These are phyloP conservation scores for Syncephalastrum monosporum DNA, from an alignment of 371 early-diverging fungal genomes.

Conservation along the genomic window DNA sequence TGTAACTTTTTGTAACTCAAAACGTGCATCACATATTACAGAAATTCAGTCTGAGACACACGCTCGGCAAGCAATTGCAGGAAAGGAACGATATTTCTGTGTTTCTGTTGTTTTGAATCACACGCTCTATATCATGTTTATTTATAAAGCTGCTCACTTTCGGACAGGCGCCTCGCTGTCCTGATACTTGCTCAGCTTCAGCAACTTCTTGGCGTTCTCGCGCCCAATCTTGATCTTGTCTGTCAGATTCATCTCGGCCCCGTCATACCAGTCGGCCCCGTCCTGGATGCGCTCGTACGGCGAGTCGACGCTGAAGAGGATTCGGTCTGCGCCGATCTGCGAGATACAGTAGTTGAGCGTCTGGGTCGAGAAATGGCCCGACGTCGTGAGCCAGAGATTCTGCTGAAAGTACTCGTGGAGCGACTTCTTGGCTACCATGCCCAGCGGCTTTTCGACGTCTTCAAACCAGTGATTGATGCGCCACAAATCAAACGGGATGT, in stretches of 20 bases:
- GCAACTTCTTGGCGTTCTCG: constrained; percentile 7
- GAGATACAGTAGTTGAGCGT: constrained; percentile 9
- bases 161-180: constrained; percentile 10
- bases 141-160: background rate
- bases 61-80: no score
- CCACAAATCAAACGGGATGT: constrained; percentile 12
- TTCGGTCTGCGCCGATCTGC: constrained; percentile 12
- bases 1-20: no score
- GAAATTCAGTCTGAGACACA: no score
- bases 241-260: background rate
- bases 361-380: constrained; percentile 13
- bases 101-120: background rate
- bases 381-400: constrained; percentile 17
- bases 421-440: constrained; percentile 2
- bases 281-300: constrained; percentile 10
- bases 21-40: no score
- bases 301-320: constrained; percentile 16
- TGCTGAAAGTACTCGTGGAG: constrained; percentile 7
- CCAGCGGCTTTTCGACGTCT: constrained; percentile 10
- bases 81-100: no score
- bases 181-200: constrained; percentile 6
- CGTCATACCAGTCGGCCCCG: constrained; percentile 9
- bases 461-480: constrained; percentile 9
- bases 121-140: background rate
- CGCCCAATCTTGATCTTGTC: constrained; percentile 6